A percentile compares a stretch with the other conserved stretches of the same genome.
Evolutionary conservation across 2,329 filamentous ascomycete genomes (phyloP).

Genomic region (Tolypocladium paradoxum): DNA sequence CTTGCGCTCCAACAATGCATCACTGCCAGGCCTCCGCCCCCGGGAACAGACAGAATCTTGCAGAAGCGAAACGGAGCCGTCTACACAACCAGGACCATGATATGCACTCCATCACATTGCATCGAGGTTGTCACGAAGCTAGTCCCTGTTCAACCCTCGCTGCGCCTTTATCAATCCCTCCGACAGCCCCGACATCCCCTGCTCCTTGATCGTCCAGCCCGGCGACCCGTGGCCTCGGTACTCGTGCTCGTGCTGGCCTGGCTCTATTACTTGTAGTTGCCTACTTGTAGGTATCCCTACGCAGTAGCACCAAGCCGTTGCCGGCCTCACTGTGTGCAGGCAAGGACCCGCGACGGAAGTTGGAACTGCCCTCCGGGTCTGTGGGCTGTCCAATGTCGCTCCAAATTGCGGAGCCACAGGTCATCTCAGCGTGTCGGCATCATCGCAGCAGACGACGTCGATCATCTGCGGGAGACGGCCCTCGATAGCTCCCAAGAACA

Average conservation of each 20-base stretch:
- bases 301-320: too few relatives aligned
- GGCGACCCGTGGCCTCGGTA: conserved; percentile 1
- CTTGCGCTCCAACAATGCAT: too few relatives aligned
- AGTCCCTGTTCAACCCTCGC: background rate
- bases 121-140: background rate
- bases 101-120: background rate
- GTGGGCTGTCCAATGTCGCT: background rate
- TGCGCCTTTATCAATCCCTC: background rate
- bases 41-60: background rate
- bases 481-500: background rate
- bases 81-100: background rate
- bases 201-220: background rate
- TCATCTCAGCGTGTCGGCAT: background rate
- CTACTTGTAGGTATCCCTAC: too few relatives aligned
- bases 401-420: background rate
- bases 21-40: background rate
- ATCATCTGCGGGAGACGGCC: background rate
- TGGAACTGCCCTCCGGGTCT: background rate
- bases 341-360: too few relatives aligned
- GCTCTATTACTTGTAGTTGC: too few relatives aligned
- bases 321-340: background rate
- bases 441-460: background rate
- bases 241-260: background rate
- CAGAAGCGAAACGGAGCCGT: background rate
- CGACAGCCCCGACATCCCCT: background rate